Conservation (phyloP, 1,139 yeast genomes). For the Pneumocystis canis region DNA sequence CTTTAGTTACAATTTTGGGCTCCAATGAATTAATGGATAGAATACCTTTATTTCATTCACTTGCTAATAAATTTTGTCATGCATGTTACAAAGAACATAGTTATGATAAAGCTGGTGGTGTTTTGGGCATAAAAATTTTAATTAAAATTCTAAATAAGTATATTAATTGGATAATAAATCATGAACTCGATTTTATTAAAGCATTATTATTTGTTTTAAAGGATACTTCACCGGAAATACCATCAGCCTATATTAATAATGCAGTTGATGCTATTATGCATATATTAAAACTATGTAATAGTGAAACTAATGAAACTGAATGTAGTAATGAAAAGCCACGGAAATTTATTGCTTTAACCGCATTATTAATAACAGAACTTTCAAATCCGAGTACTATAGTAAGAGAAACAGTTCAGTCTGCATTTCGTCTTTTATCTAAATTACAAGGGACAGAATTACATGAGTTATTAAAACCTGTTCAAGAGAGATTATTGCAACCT, state of each 20-base stretch:
- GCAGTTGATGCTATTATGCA: constrained; percentile 55
- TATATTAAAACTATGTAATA: constrained; percentile 51
- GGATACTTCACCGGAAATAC: constrained; percentile 84
- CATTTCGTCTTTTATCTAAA: constrained; percentile 53
- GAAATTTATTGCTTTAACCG: constrained; percentile 26
- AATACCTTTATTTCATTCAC: constrained; percentile 59
- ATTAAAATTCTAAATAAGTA: constrained; percentile 57
- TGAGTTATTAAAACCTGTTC: constrained; percentile 66
- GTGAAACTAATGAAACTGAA: constrained; percentile 42
- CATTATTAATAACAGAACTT: constrained; percentile 78
- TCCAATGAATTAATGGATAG: constrained; percentile 46
- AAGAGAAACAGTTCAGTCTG: constrained; percentile 64
- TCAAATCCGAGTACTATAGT: constrained; percentile 79
- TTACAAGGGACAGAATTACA: constrained; percentile 57
- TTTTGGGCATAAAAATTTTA: constrained; percentile 63
- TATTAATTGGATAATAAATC: constrained; percentile 51
- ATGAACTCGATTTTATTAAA: constrained; percentile 73
- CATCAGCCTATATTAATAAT: constrained; percentile 55
- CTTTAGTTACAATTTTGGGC: constrained; percentile 57
- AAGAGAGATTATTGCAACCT: constrained; percentile 70
- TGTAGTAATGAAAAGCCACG: background rate
- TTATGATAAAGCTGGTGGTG: constrained; percentile 77
- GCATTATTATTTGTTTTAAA: constrained; percentile 79
- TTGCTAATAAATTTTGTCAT: constrained; percentile 74
- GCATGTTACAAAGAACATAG: constrained; percentile 82